Evolutionary conservation across 2,329 filamentous ascomycete genomes (phyloP), one percentile per base, ranked within the genome.

Genomic region (Ascochyta rabiei): DNA sequence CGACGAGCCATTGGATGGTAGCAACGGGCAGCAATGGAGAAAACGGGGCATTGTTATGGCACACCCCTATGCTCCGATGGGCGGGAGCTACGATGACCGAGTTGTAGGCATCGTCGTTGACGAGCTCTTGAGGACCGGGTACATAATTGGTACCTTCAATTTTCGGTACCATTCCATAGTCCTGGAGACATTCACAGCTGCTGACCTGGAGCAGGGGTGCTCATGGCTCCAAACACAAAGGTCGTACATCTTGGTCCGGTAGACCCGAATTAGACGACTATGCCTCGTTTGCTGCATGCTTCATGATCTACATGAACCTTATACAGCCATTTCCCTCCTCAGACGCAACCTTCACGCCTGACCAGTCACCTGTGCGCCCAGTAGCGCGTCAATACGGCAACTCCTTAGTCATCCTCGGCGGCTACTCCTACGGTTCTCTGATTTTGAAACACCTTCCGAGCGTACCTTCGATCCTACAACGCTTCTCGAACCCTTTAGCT

Each of bases 371-470:
- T 1, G 24, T 57, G 33, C 55, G 52, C 10, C 33, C 50, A 26
- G 56, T 24, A 13, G n/a, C 41, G 4, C 19, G 28, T 9, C 43
- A 48, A 12, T 4, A 1, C 7, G 28, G 42, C 23, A 23, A 35
- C 3, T 21, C 37, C 1, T 46, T 68, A n/a, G 54, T 87, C 0
- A 64, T 96, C 5, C 79, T 95, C 6, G 88, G 84, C 2, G 93
- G 93, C 12, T 97, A 97, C 73, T 96, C 92, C 0, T 97, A 97
- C 73, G 95, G 95, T 38, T 90, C 91, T 4, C 83, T 96, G 68
- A 84, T 98, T 34, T 86, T 91, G 2, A 86, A 84, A 0, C 86
- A 88, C 53, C 81, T 96, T 0, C 90, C 91, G 0, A 80, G 86
- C 0, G 75, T 80, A 0, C 54, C 73, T 0, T 67, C 66, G 0